phyloP scores from a whole-genome alignment of 78 protist genomes.

The Dictyostelium intermedium region DNA sequence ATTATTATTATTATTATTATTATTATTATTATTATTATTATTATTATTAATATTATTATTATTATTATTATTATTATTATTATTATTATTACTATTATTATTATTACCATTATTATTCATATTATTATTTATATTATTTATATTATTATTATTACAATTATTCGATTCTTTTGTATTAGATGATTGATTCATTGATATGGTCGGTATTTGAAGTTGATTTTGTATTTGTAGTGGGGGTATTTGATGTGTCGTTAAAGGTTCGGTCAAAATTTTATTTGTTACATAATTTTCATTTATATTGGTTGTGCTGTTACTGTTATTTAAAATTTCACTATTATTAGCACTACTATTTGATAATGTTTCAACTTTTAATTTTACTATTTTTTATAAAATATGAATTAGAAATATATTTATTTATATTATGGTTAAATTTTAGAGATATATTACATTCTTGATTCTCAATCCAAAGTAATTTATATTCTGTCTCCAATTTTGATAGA shows the following conservation, averaged over 20 bases:
- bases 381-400: background rate
- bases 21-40: too few relatives aligned
- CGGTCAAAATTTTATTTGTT: background rate
- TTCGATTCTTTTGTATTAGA: background rate
- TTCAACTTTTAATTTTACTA: background rate
- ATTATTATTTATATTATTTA: background rate
- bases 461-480: slow-evolving; percentile 56
- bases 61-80: too few relatives aligned
- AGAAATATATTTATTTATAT: background rate
- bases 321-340: background rate
- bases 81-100: too few relatives aligned
- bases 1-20: too few relatives aligned
- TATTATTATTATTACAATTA: background rate
- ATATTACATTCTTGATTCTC: slow-evolving; percentile 73
- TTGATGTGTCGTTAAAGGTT: background rate
- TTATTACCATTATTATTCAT: background rate
- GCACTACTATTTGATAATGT: background rate
- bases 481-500: slow-evolving; percentile 12
- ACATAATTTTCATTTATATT: background rate
- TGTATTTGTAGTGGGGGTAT: background rate
- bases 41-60: too few relatives aligned
- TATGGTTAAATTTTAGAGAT: background rate
- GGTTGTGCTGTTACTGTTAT: background rate
- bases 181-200: background rate
- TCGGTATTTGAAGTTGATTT: background rate